phyloP scores from a whole-genome alignment of 139 green algal genomes.

The Choricystis sp. region DNA sequence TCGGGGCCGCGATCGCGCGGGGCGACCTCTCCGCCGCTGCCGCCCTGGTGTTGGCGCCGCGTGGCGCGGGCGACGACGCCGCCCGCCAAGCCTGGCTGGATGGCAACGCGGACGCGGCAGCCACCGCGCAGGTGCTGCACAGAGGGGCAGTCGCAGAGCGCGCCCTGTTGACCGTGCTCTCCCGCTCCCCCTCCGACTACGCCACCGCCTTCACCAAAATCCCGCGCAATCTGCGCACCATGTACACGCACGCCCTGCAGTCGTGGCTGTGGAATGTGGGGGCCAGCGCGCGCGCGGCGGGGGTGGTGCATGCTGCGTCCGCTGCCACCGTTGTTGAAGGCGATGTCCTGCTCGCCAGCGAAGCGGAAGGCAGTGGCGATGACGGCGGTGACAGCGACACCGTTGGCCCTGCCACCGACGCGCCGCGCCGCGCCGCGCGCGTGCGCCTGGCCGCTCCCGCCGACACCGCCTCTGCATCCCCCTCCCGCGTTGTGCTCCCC shows the following conservation, averaged over 20 bases:
- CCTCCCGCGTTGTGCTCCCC: constrained; percentile 73
- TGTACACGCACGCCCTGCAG: constrained; percentile 93
- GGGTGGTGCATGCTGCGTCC: constrained; percentile 19
- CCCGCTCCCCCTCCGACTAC: constrained; percentile 6
- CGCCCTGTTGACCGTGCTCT: constrained; percentile 29
- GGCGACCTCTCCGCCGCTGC: constrained; percentile 53
- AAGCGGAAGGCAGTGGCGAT: background rate
- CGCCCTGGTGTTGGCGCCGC: constrained; percentile 38
- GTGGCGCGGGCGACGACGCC: constrained; percentile 8
- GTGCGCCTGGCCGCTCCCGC: too few relatives aligned
- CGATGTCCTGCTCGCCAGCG: constrained; percentile 14
- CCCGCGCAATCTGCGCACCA: constrained; percentile 59
- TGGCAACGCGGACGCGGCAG: constrained; percentile 11
- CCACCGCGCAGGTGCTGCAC: constrained; percentile 36
- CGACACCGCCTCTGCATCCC: constrained; percentile 32
- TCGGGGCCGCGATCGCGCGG: constrained; percentile 51
- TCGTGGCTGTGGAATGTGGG: constrained; percentile 86
- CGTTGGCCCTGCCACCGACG: background rate
- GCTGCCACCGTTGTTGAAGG: constrained; percentile 52
- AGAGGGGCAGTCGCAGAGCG: constrained; percentile 36
- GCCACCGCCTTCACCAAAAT: constrained; percentile 32
- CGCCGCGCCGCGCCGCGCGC: too few relatives aligned
- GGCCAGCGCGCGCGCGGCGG: constrained; percentile 37
- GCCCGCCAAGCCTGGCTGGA: constrained; percentile 16
- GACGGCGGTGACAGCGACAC: background rate